Evolutionary conservation across 1,284 basidiomycete genomes (phyloP), one percentile per base, ranked within the genome.

Genomic region (Inonotus hispidus): DNA sequence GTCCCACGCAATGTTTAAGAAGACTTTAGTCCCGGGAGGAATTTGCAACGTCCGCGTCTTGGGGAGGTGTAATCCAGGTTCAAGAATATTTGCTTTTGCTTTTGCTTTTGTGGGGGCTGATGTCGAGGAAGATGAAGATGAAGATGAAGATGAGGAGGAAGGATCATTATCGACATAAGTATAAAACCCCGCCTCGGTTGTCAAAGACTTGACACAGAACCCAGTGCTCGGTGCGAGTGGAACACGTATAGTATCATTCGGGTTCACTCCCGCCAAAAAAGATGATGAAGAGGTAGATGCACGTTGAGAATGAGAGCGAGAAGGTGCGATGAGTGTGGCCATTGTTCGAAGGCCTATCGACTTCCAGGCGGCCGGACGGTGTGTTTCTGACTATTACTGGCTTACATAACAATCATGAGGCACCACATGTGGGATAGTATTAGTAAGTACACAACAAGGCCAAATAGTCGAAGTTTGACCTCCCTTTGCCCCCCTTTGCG

Each of bases 1-100:
- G 63, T 87, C 85, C 80, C 83, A 90, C 21, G 83, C 82, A 11
- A 91, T 74, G 68, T 91, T 91, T 38, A 90, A 72, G 69, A 91
- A 91, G 16, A 90, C 71, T 70, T 91, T 91, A 63, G 73, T 70
- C 25, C 78, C 80, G 37, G 75, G 71, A 16, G 79, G 75, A 23
- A 87, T 72, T 52, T 66, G 39, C 25, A 69, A 55, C 29, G 73
- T 71, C 56, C 74, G 71, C 16, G 32, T 52, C 32, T 8, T 23
- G 3, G 50, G 29, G 21, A 23, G 2, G 19, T 53, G 45, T 35
- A 55, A 21, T 11, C 59, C 50, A 35, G 65, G 62, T 8, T 53
- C 66, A 55, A 66, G 61, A 35, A 72, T 60, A 64, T 71, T 72
- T 41, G 63, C 47, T 23, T 41, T 55, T 32, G 3, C 41, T 21